A percentile compares a stretch with the other conserved stretches of the same genome.
Conservation (phyloP, 1,284 basidiomycete species). For the Leccinum colubrinum region DNA sequence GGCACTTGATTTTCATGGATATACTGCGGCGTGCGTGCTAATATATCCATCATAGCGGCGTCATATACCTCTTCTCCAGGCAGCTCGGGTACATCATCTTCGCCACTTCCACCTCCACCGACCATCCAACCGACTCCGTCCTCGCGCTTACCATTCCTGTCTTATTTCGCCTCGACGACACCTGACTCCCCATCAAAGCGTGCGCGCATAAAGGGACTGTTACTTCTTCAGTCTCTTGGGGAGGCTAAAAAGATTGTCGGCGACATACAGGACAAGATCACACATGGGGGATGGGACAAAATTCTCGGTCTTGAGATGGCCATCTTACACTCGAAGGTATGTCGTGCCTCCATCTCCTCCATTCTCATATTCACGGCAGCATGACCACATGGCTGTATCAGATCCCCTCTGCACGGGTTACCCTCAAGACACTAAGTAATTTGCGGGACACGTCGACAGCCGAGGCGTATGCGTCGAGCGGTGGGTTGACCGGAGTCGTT, state of each 20-base stretch:
- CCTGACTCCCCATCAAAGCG: slow-evolving; percentile 75
- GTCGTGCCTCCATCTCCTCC: not conserved
- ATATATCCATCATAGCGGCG: slow-evolving; percentile 36
- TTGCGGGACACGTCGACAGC: slow-evolving; percentile 75
- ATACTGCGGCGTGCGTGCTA: not conserved
- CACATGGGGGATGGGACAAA: slow-evolving; percentile 34
- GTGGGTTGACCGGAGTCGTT: slow-evolving; percentile 56
- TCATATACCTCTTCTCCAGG: slow-evolving; percentile 41
- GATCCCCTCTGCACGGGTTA: slow-evolving; percentile 64
- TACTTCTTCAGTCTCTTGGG: slow-evolving; percentile 70
- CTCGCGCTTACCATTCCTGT: slow-evolving; percentile 46
- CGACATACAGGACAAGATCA: slow-evolving; percentile 23
- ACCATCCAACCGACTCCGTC: not conserved
- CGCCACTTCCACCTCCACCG: slow-evolving; percentile 9
- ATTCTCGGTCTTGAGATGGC: slow-evolving; percentile 72
- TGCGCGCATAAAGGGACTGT: slow-evolving; percentile 67
- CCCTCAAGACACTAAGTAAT: slow-evolving; percentile 65
- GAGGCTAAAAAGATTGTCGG: slow-evolving; percentile 35
- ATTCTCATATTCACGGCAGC: not conserved
- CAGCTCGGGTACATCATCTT: not conserved
- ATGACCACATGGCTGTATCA: slow-evolving; percentile 26
- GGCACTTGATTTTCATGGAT: not conserved
- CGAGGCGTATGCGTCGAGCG: slow-evolving; percentile 77
- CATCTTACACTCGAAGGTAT: slow-evolving; percentile 80
- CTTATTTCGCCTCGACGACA: slow-evolving; percentile 65